phyloP scores from a whole-genome alignment of 164 flowering plant species.

The Aristolochia fimbriata region DNA sequence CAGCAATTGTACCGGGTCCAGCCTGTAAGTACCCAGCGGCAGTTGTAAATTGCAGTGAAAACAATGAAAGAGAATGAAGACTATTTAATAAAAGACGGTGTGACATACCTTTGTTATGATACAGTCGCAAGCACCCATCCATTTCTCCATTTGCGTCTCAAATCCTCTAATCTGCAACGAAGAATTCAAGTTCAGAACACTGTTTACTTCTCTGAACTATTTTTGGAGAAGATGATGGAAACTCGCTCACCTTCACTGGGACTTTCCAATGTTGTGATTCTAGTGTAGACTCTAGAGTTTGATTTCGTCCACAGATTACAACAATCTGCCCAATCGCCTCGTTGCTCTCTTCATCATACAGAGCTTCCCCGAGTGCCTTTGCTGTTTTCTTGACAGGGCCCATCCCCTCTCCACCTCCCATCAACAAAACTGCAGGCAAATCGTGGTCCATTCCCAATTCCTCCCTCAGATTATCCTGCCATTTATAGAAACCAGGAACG shows the following conservation, averaged over 20 bases:
- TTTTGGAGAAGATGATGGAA: not conserved
- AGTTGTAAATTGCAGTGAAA: not conserved
- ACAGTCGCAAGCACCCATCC: conserved; percentile 99
- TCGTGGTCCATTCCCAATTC: conserved; percentile 75
- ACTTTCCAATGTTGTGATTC: conserved; percentile 66
- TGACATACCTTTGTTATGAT: conserved; percentile 80
- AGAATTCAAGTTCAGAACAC: not conserved
- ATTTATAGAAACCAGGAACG: not conserved
- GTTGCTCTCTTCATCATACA: conserved; percentile 42
- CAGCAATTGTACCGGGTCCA: conserved; percentile 98
- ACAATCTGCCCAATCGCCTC: conserved; percentile 77
- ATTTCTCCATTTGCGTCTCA: conserved; percentile 91
- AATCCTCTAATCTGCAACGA: conserved; percentile 67
- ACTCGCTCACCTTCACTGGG: conserved; percentile 65
- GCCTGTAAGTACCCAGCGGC: conserved; percentile 35
- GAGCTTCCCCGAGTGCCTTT: conserved; percentile 64
- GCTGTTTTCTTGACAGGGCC: conserved; percentile 96
- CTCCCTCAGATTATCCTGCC: conserved; percentile 57
- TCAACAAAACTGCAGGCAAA: conserved; percentile 83
- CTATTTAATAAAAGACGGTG: not conserved
- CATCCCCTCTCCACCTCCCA: conserved; percentile 99
- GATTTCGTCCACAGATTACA: conserved; percentile 82
- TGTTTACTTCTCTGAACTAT: not conserved
- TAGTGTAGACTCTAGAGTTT: conserved; percentile 44
- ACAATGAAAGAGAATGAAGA: too few species aligned